These are phyloP conservation scores for Tricholoma bakamatsutake DNA, from an alignment of 768 basidiomycete genomes.

Conservation along the genomic window DNA sequence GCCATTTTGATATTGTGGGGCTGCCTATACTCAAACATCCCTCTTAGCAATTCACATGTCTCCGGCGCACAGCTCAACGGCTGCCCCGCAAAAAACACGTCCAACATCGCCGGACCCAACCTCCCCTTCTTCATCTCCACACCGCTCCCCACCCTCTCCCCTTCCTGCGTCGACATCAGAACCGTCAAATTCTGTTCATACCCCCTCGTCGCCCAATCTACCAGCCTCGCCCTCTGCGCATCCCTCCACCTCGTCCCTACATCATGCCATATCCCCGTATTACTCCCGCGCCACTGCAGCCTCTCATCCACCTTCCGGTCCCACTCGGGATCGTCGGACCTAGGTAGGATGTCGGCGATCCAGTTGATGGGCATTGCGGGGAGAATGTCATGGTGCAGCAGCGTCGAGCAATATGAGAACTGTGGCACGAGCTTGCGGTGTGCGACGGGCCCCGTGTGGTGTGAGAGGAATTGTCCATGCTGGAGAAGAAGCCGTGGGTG, in stretches of 20 bases:
- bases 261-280: constrained; percentile 55
- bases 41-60: constrained; percentile 36
- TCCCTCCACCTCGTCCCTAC: constrained; percentile 35
- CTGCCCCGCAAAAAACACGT: constrained; percentile 43
- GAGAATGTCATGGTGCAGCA: constrained; percentile 49
- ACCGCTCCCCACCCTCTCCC: constrained; percentile 28
- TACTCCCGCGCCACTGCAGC: constrained; percentile 68
- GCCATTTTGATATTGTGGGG: constrained; percentile 34
- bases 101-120: constrained; percentile 44
- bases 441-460: constrained; percentile 38
- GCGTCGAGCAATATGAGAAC: constrained; percentile 44
- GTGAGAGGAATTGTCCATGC: constrained; percentile 49
- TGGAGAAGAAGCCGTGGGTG: constrained; percentile 32
- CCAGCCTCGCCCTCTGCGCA: constrained; percentile 39
- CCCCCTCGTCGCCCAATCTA: constrained; percentile 26
- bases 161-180: constrained; percentile 20
- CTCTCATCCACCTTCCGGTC: constrained; percentile 49
- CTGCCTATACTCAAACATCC: constrained; percentile 41
- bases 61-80: constrained; percentile 35
- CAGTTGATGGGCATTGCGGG: constrained; percentile 40
- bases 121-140: constrained; percentile 20
- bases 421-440: constrained; percentile 38
- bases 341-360: constrained; percentile 27
- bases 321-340: constrained; percentile 50
- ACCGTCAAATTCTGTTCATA: constrained; percentile 27